Conservation (phyloP, 306 rosid genomes). For the Dalbergia cultrata region DNA sequence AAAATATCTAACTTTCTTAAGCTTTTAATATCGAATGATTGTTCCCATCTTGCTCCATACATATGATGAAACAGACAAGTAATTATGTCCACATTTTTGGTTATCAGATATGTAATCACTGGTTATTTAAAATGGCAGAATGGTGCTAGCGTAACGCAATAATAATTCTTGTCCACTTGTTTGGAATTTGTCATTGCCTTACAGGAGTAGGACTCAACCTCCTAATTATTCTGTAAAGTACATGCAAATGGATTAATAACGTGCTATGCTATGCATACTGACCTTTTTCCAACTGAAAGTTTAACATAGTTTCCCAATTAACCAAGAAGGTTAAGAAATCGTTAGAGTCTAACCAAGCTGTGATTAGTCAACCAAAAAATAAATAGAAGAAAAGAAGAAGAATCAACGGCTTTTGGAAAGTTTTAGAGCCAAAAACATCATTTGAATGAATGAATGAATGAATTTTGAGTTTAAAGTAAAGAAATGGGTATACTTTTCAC, state of each 20-base stretch:
- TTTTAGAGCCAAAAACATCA: slow-evolving; percentile 6
- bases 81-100: slow-evolving; percentile 2
- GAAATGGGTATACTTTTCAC: too few relatives aligned
- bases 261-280: not conserved
- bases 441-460: not conserved
- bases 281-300: not conserved
- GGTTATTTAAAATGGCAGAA: not conserved
- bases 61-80: not conserved
- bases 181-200: not conserved
- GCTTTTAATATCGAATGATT: not conserved
- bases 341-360: not conserved
- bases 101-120: not conserved
- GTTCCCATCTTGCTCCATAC: not conserved
- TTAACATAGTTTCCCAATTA: not conserved
- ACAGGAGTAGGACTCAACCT: not conserved
- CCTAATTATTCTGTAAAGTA: not conserved
- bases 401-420: slow-evolving; percentile 5
- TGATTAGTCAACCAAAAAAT: not conserved
- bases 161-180: slow-evolving; percentile 22
- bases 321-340: not conserved
- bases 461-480: not conserved
- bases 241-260: slow-evolving; percentile 24
- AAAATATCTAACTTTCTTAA: slow-evolving; percentile 14
- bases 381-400: not conserved
- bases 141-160: slow-evolving; percentile 29